A percentile compares a stretch with the other conserved stretches of the same genome.
phyloP scores from a whole-genome alignment of 164 flowering plant genomes.

The Dillenia suffruticosa region DNA sequence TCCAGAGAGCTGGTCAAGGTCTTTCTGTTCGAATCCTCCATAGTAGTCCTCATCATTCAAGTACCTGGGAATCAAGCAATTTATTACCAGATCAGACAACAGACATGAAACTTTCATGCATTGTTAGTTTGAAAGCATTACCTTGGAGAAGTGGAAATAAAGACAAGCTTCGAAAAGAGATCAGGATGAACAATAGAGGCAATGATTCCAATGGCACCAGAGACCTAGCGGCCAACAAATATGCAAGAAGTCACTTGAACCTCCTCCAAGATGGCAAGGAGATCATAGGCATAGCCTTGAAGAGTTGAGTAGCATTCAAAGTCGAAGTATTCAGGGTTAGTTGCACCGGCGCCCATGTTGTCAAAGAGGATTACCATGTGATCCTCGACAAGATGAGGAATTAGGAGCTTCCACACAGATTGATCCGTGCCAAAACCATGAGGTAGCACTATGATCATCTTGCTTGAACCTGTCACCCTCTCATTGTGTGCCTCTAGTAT shows the following conservation, averaged over 20 bases:
- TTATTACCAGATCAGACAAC: neutral
- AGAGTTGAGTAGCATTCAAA: conserved; percentile 51
- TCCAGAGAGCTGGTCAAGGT: conserved; percentile 37
- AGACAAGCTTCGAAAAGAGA: conserved; percentile 75
- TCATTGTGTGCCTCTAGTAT: conserved; percentile 49
- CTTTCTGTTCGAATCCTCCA: conserved; percentile 53
- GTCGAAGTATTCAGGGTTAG: conserved; percentile 63
- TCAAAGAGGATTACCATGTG: conserved; percentile 42
- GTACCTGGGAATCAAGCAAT: conserved; percentile 21
- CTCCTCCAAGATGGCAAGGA: conserved; percentile 58
- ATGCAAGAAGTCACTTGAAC: conserved; percentile 56
- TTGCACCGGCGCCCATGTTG: conserved; percentile 60
- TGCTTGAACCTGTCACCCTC: conserved; percentile 34
- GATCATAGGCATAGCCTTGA: conserved; percentile 54
- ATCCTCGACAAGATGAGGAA: conserved; percentile 40
- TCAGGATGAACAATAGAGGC: conserved; percentile 89
- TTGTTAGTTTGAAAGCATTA: conserved; percentile 5
- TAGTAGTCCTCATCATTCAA: conserved; percentile 43
- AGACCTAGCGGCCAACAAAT: conserved; percentile 87
- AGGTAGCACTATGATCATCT: conserved; percentile 30
- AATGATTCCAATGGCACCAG: conserved; percentile 60
- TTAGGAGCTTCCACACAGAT: conserved; percentile 50
- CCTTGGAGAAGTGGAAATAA: conserved; percentile 83
- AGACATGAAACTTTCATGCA: too few relatives aligned
- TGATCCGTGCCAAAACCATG: conserved; percentile 65